Evolutionary conservation across 75 land plant genomes (phyloP).

Genomic region (Azolla pinnata): DNA sequence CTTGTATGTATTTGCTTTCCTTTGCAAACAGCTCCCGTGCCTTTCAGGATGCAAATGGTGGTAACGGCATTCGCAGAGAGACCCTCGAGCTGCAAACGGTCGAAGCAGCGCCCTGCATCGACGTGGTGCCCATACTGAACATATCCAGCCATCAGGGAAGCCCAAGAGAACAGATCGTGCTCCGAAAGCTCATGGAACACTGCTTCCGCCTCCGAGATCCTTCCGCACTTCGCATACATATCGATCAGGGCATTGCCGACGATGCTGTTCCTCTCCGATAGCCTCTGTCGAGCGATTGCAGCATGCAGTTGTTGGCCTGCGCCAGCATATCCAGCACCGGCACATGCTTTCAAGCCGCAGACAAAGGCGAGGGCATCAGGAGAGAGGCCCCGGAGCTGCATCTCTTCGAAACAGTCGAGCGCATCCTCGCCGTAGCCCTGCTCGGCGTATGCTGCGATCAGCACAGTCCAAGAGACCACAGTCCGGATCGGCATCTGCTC

Average conservation of each 20-base stretch:
- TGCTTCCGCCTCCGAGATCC: constrained; percentile 26
- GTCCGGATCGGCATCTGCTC: constrained; percentile 24
- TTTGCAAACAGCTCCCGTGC: background rate
- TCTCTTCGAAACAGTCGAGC: background rate
- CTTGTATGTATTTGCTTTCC: background rate
- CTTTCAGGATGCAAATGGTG: too few species aligned
- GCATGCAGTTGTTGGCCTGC: background rate
- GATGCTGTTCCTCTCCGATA: constrained; percentile 22
- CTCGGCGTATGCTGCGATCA: constrained; percentile 8
- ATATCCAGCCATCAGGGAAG: constrained; percentile 49
- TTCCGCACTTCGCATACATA: constrained; percentile 60
- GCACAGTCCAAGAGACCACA: constrained; percentile 47
- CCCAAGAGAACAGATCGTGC: constrained; percentile 42
- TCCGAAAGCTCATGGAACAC: constrained; percentile 29
- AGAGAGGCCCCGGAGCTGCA: background rate
- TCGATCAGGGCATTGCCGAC: constrained; percentile 43
- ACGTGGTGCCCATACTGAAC: constrained; percentile 40
- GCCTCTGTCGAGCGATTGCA: background rate
- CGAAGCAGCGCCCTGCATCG: too few species aligned
- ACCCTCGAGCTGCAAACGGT: too few species aligned
- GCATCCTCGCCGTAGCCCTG: background rate
- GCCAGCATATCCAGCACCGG: background rate
- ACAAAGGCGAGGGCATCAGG: background rate
- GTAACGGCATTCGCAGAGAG: too few species aligned
- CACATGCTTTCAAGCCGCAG: constrained; percentile 1